Base-by-base conservation (phyloP, 768 basidiomycete genomes). In the Erythrobasidium yunnanense region DNA sequence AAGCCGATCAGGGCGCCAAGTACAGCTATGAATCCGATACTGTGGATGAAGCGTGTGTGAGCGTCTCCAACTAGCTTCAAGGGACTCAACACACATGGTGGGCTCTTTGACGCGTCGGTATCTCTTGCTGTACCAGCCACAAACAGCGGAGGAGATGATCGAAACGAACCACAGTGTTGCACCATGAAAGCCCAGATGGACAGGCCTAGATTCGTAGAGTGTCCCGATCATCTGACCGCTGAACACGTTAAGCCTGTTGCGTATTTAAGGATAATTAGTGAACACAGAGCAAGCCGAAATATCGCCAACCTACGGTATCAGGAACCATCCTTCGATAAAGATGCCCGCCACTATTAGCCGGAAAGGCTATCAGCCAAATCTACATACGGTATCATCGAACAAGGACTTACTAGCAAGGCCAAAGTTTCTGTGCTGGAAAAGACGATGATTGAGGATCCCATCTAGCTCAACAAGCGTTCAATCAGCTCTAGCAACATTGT, bases 341-440 rank as follows among this genome's bases (percentile, higher is more conserved):
- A 55, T 33, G 25, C 29, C 53, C 17, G 35, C 29, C n/a, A n/a
- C n/a, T n/a, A n/a, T n/a, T n/a, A n/a, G n/a, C n/a, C n/a, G n/a
- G n/a, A n/a, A n/a, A n/a, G n/a, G n/a, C n/a, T n/a, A n/a, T n/a
- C n/a, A n/a, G n/a, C n/a, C n/a, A n/a, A n/a, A n/a, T n/a, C n/a
- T n/a, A n/a, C n/a, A n/a, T n/a, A n/a, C n/a, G n/a, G n/a, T n/a
- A n/a, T n/a, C n/a, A n/a, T n/a, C n/a, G n/a, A n/a, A n/a, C n/a
- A n/a, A n/a, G n/a, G n/a, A n/a, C n/a, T n/a, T n/a, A n/a, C 29
- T 33, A 8, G 53, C 53, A 27, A 55, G 29, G 7, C 29, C 53
- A 27, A 55, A 55, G 20, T 55, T 55, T 7, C 53, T 27, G 23
- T 55, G 29, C 7, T n/a, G n/a, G 35, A 55, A 55, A 33, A 55